A percentile compares a stretch with the other conserved stretches of the same genome.
Evolutionary conservation across 169 alveolate species (phyloP).

Genomic region (Plasmodium blacklocki): DNA sequence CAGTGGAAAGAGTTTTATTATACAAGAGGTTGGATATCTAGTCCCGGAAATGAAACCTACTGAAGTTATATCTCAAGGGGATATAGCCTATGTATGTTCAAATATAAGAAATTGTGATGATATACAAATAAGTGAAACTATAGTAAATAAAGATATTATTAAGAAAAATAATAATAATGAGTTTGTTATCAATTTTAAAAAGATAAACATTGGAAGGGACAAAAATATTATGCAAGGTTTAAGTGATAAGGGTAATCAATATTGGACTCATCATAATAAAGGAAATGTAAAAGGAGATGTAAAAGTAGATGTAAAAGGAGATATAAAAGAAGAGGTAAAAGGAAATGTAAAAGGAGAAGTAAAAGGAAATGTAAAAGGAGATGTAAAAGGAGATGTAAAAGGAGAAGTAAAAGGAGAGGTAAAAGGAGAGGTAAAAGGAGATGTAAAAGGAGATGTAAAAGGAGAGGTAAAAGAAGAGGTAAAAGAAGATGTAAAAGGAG

Average conservation of each 20-base stretch:
- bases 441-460: no score
- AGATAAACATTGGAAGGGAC: background rate
- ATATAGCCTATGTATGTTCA: constrained; percentile 59
- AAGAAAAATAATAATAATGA: constrained; percentile 12
- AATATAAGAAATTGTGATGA: constrained; percentile 69
- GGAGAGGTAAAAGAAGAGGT: background rate
- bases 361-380: no score
- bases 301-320: background rate
- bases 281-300: no score
- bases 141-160: constrained; percentile 18
- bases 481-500: no score
- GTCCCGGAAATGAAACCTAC: constrained; percentile 80
- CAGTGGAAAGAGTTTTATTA: constrained; percentile 69
- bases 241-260: background rate
- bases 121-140: constrained; percentile 39
- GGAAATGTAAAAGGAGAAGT: background rate
- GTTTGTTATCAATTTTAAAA: constrained; percentile 42
- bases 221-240: background rate
- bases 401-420: no score
- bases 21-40: constrained; percentile 84
- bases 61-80: constrained; percentile 74
- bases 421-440: no score
- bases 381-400: no score
- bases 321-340: background rate
- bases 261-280: background rate